Percentiles rank a stretch among this genome's conserved stretches.
These are phyloP conservation scores for Podaxis sp. DNA, from an alignment of 768 basidiomycete genomes.

Conservation along the genomic window DNA sequence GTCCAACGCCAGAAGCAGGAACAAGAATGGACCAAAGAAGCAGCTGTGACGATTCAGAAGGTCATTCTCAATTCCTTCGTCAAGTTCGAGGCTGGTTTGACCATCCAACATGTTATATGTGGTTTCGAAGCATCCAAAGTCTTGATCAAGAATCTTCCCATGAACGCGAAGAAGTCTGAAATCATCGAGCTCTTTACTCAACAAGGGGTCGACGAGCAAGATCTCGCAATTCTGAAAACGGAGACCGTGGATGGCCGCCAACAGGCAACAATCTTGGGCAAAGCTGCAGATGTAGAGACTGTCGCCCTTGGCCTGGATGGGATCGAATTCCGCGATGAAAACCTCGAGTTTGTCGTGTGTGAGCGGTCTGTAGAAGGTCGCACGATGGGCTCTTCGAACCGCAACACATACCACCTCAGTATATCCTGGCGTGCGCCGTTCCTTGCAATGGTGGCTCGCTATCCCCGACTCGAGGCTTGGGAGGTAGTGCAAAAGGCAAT, in stretches of 20 bases:
- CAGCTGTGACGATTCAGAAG: slow-evolving; percentile 1
- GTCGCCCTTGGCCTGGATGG: slow-evolving; percentile 46
- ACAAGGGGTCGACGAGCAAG: slow-evolving; percentile 10
- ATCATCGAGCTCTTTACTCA: slow-evolving; percentile 17
- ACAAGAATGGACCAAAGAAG: slow-evolving; percentile 12
- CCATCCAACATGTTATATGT: slow-evolving; percentile 13
- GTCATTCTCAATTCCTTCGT: slow-evolving; percentile 18
- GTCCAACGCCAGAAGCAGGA: slow-evolving; percentile 3
- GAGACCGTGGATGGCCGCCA: slow-evolving; percentile 23
- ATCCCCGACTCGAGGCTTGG: slow-evolving; percentile 22
- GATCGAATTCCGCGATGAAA: slow-evolving; percentile 43
- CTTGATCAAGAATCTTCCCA: slow-evolving; percentile 17
- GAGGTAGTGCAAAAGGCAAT: slow-evolving; percentile 33
- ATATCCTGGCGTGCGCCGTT: slow-evolving; percentile 54
- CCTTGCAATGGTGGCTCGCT: slow-evolving; percentile 43
- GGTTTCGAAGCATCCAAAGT: slow-evolving; percentile 18
- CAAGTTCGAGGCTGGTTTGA: slow-evolving; percentile 22
- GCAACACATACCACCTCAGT: slow-evolving; percentile 37
- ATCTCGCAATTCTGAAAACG: slow-evolving; percentile 18
- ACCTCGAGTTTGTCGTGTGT: slow-evolving; percentile 40
- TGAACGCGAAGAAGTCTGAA: slow-evolving; percentile 11
- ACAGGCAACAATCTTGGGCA: slow-evolving; percentile 44
- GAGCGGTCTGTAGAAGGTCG: slow-evolving; percentile 33
- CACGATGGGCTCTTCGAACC: slow-evolving; percentile 38
- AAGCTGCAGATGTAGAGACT: slow-evolving; percentile 35